Base-by-base conservation (phyloP, 345 rosid genomes). In the Hibiscus mutabilis region DNA sequence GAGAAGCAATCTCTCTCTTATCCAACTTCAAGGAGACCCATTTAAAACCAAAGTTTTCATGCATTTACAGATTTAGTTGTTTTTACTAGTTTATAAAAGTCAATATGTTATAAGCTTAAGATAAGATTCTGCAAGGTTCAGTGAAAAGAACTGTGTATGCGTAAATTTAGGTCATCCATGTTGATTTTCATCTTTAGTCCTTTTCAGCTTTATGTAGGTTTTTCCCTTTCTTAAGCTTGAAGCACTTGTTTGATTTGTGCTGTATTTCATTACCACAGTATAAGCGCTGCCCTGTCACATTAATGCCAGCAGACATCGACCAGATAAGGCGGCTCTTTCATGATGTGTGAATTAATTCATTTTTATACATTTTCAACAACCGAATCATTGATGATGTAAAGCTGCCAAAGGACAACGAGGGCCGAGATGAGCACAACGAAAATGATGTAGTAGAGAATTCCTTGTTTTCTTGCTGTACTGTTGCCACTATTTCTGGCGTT, bases 301-400 rank as follows among this genome's bases (percentile, higher is more conserved):
- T 95, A 85, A 87, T 87, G 88, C 92, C 96, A 0, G 85, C 94
- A 27, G 80, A 72, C 25, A 87, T 84, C 62, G 99, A 90, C 76
- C 89, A 92, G 79, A 89, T 92, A 83, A 84, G 99, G 79, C 84
- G 99, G 84, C 86, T 95, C 68, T 95, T 95, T 82, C 98, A 92
- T 19, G 97, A 95, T 76, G 60, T 94, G 77, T 92, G 88, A 82
- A 57, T 57, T 40, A 57, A 24, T 56, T 55, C n/a, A 57, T 24
- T 37, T 56, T 6, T 22, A 56, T 42, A 40, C 7, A 21, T 56
- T 16, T 70, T 40, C 56, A 70, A 37, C 73, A 53, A 46, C 14
- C 31, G 19, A 35, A 6, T 33, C 14, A 42, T 66, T 4, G 57
- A 47, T 47, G 10, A 21, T 18, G 3, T 15, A 25, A 25, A 25